Base-by-base conservation (phyloP, 257 asterid genomes). In the Nicotiana tomentosiformis region DNA sequence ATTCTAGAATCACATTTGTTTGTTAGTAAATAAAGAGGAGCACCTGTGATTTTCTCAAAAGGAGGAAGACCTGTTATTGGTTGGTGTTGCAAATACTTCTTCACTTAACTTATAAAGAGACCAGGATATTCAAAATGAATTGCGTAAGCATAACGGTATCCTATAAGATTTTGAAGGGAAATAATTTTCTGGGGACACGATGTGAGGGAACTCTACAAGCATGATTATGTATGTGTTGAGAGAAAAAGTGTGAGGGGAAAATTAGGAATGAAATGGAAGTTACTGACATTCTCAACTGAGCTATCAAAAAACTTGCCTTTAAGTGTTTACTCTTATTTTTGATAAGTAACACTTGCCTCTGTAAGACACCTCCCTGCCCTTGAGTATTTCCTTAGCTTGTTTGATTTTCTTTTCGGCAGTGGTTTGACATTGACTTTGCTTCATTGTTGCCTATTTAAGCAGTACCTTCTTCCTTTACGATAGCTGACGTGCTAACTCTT, bases 401-500 rank as follows among this genome's bases (percentile, higher is more conserved):
- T 64, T 23, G 35, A 23, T 10, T 23, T 62, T 62, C 67, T 62
- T 23, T 23, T 23, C 16, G 35, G 35, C 33, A 72, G 33, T 72
- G 39, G 23, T 72, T 72, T 72, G 79, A 14, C 79, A 23, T 30
- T 20, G 29, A 46, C 14, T 72, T 12, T 72, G 61, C 61, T 46
- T 72, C 79, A 23, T 72, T 23, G 35, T 72, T n/a, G 8, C 30
- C 55, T 82, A 16, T 43, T 51, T 39, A 58, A 58, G 35, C 51
- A 30, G 72, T 64, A 64, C 62, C 18, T 64, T 66, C 77, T 62
- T 80, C 16, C 82, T 33, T 33, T 33, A 78, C 20, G 55, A 78
- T 78, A 78, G 53, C 69, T n/a, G 82, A 43, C 43, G 8, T 26
- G 58, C 57, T 72, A 66, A 18, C 70, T 82, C 81, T 57, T 84